Evolutionary conservation across 257 asterid species (phyloP), one percentile per base, ranked within the genome.

Genomic region (Lavandula angustifolia): DNA sequence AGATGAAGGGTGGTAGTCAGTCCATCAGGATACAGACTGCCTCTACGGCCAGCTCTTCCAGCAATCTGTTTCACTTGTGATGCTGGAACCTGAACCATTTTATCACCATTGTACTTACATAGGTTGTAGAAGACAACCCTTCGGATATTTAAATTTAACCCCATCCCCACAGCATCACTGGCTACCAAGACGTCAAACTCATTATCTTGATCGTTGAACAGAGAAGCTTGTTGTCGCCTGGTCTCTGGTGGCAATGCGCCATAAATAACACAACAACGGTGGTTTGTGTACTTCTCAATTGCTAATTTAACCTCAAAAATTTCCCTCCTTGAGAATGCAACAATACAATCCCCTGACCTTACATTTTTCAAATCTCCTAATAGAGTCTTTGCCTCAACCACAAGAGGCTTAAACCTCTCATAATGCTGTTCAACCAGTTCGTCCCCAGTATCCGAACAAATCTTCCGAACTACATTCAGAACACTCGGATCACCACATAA

Each of bases 401-500:
- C 96, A 47, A 92, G 81, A 49, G 98, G 95, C 62, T 92, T 92
- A 67, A 92, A 92, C 73, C 99, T 82, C 42, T 81, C 90, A 14
- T 92, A 92, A 52, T 60, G 82, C 9, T 80, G 86, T 67, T 82
- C 92, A 1, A 87, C 78, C 67, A 92, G 85, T 69, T 89, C 97
- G 71, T 92, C 99, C 64, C 97, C 97, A 1, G 94, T 89, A 4
- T 82, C 94, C 0, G 72, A 67, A 72, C 96, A 89, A 32, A 92
- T 72, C 62, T 76, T 77, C 75, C 95, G 73, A 46, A 92, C 89
- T 31, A 85, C 62, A 57, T 75, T 54, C 50, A 89, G 69, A 76
- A 92, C 99, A 80, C 99, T 92, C 9, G 99, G 97, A 83, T 92
- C 99, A n/a, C 99, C 99, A 55, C 99, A 87, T 61, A 89, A 68